Percentiles rank a stretch among this genome's conserved stretches.
These are phyloP conservation scores for Kurtzmaniella quercitrusa DNA, from an alignment of 1,139 yeast species.

Conservation along the genomic window DNA sequence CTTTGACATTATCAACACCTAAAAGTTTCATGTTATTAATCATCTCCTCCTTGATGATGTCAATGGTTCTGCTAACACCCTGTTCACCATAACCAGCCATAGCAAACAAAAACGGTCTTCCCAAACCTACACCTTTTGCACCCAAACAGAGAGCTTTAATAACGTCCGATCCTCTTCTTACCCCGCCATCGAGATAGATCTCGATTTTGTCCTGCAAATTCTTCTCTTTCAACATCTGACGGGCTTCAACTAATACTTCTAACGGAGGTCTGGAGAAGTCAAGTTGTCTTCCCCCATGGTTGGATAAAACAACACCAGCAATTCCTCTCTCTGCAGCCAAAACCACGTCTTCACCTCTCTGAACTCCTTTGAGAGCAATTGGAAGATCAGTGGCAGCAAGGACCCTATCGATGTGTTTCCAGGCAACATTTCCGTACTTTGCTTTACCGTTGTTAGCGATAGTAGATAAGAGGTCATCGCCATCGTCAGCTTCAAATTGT, in stretches of 20 bases:
- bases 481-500: conserved; percentile 3
- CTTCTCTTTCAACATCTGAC: conserved; percentile 25
- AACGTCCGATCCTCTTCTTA: conserved; percentile 43
- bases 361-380: conserved; percentile 48
- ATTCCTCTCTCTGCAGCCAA: conserved; percentile 42
- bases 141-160: conserved; percentile 45
- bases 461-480: not conserved
- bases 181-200: conserved; percentile 44
- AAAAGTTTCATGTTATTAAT: conserved; percentile 37
- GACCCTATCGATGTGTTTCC: not conserved
- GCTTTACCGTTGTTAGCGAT: conserved; percentile 2
- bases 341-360: conserved; percentile 46
- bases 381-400: conserved; percentile 18
- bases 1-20: conserved; percentile 30
- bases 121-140: conserved; percentile 46
- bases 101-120: conserved; percentile 39
- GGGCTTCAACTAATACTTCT: conserved; percentile 43
- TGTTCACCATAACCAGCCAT: conserved; percentile 40
- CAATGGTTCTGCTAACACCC: conserved; percentile 37
- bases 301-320: conserved; percentile 48
- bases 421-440: not conserved
- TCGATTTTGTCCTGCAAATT: conserved; percentile 25
- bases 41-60: conserved; percentile 37
- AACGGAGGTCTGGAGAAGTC: conserved; percentile 46
- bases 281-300: conserved; percentile 56